Conservation (phyloP, 345 rosid species). For the Populus nigra region DNA sequence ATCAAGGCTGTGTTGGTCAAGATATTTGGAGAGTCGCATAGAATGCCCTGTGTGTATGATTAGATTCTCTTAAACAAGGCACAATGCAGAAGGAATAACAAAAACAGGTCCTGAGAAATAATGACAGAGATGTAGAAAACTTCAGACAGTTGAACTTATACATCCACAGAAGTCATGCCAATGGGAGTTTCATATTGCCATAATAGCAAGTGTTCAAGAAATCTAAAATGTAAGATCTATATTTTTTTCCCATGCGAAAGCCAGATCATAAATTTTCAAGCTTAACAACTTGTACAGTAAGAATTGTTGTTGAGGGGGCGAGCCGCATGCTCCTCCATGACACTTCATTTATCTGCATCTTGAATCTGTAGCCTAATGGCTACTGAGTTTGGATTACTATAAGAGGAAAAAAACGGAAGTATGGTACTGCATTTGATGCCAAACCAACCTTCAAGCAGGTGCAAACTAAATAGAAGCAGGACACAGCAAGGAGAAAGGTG, state of each 20-base stretch:
- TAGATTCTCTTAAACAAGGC: slow-evolving; percentile 1
- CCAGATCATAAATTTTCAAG: too few relatives aligned
- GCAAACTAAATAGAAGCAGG: too few relatives aligned
- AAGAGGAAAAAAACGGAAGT: too few relatives aligned
- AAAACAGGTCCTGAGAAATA: not conserved
- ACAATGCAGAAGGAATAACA: not conserved
- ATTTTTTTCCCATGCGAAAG: too few relatives aligned
- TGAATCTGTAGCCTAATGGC: too few relatives aligned
- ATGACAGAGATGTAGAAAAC: not conserved
- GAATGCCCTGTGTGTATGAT: not conserved
- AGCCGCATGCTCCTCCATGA: not conserved
- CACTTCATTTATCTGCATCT: too few relatives aligned
- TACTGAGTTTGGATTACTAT: too few relatives aligned
- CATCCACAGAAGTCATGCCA: not conserved
- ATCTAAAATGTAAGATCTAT: not conserved
- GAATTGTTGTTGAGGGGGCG: too few relatives aligned
- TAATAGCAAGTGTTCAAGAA: not conserved
- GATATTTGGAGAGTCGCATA: not conserved
- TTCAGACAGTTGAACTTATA: not conserved
- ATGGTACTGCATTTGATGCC: too few relatives aligned
- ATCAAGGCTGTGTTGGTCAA: not conserved
- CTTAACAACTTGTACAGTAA: too few relatives aligned
- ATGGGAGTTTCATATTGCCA: not conserved
- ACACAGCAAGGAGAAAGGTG: too few relatives aligned
- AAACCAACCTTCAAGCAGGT: too few relatives aligned